Base-by-base conservation (phyloP, 257 asterid genomes). In the Lycium barbarum region DNA sequence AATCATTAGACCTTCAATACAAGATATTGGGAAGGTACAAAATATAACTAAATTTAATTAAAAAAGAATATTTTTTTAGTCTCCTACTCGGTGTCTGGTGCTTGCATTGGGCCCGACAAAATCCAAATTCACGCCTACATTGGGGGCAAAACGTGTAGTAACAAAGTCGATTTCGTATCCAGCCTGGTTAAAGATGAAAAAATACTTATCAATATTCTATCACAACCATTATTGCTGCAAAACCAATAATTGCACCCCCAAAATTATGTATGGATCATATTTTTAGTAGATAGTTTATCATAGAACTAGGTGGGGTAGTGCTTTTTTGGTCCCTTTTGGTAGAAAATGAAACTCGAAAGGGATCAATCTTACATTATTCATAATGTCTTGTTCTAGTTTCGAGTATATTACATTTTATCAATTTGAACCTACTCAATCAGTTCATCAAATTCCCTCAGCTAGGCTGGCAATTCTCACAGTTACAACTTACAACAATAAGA, bases 221-320 rank as follows among this genome's bases (percentile, higher is more conserved):
- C 68, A 14, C 2, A 15, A 7, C 45, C 9, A 35, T 55, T 40
- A 15, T 55, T 83, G 51, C 40, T 84, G 83, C 84, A 84, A 87
- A 81, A 85, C 85, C 91, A 95, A 92, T 92, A 85, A 92, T 93
- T 92, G 90, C 76, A 87, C 88, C 84, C 82, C 73, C 81, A 79
- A 84, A 71, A 84, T 76, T 83, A 85, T 86, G 78, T 55, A 84
- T 15, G 94, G 92, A 91, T 89, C 87, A 86, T 87, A 89, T 83
- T 45, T 88, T 82, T 84, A 90, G 83, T 84, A 83, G 79, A 89
- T 83, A 90, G 91, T 93, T 26, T 92, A 91, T 88, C 92, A 88
- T 51, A 74, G 67, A 86, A 84, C 70, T 63, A 81, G 87, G 94
- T 90, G 92, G 92, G 91, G 88, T 89, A 88, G 58, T 87, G 66